Base-by-base conservation (phyloP, 345 rosid species). In the Heritiera littoralis region DNA sequence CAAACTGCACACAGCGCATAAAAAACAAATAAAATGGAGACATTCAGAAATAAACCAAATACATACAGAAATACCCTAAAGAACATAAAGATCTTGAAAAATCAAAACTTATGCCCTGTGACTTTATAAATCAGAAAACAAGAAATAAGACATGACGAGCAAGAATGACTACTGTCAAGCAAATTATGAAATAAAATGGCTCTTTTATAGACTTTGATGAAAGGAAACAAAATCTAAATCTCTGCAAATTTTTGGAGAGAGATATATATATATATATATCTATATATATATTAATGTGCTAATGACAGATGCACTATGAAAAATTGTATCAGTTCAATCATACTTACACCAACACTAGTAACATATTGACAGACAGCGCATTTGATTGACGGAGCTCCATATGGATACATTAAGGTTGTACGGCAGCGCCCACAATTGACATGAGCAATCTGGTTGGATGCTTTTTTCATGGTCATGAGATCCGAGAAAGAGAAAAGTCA, bases 371-470 rank as follows among this genome's bases (percentile, higher is more conserved):
- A 95, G 79, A 93, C 58, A 58, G 98, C 98, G 72, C 98, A 95
- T 84, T 92, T 91, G 65, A 95, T 97, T 56, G 98, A 95, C 80
- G 98, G 92, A 81, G 98, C 97, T 80, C 98, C 98, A 40, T 68
- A 86, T 4, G 98, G 98, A 81, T 95, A 93, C 95, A 92, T 88
- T 72, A 95, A 90, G 6, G 85, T 87, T 10, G 92, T 93, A 72
- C 89, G 89, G 83, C 98, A 95, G 83, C 90, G 84, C 52, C 93
- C 97, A 17, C 98, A 95, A 79, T 76, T 90, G 85, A 95, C 43
- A 51, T 93, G 98, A 23, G 98, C 97, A 70, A 86, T 82, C 86
- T 85, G 98, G 82, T 85, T 87, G 52, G 94, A 18, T 20, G 79
- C 93, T 86, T 82, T 83, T 85, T 81, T 84, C 81, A 65, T 18